A percentile compares a stretch with the other conserved stretches of the same genome.
Evolutionary conservation across 106 monocot genomes (phyloP).

Genomic region (Platanthera zijinensis): DNA sequence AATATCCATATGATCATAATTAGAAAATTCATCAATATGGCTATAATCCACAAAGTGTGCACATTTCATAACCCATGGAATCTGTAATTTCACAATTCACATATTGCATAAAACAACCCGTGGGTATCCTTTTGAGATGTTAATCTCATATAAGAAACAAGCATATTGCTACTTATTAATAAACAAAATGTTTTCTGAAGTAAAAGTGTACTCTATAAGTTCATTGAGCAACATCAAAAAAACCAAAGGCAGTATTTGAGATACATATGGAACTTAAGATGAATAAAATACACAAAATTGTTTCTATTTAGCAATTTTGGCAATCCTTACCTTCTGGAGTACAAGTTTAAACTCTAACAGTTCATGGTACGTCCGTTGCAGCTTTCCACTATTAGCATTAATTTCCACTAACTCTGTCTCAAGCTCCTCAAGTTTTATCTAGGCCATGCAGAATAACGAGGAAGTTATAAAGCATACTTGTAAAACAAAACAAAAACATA

Average conservation of each 20-base stretch:
- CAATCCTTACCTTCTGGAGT: slow-evolving; percentile 54
- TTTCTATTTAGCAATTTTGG: background rate
- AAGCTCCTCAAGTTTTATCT: slow-evolving; percentile 85
- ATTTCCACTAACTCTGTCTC: slow-evolving; percentile 89
- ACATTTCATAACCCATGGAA: background rate
- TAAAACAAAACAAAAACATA: background rate
- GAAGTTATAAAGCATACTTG: background rate
- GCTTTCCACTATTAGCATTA: slow-evolving; percentile 82
- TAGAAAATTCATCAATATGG: background rate
- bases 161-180: background rate
- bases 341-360: slow-evolving; percentile 82
- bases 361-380: slow-evolving; percentile 84
- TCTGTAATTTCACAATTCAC: background rate
- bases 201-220: background rate
- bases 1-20: background rate
- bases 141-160: slow-evolving; percentile 1
- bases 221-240: background rate
- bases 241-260: background rate
- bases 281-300: background rate
- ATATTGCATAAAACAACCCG: background rate
- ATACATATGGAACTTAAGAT: background rate
- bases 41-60: background rate
- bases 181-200: background rate
- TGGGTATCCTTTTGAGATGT: background rate
- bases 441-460: slow-evolving; percentile 4